Percentiles rank a stretch among this genome's conserved stretches.
These are phyloP conservation scores for Tephrocybe sp. DNA, from an alignment of 768 basidiomycete genomes.

Conservation along the genomic window DNA sequence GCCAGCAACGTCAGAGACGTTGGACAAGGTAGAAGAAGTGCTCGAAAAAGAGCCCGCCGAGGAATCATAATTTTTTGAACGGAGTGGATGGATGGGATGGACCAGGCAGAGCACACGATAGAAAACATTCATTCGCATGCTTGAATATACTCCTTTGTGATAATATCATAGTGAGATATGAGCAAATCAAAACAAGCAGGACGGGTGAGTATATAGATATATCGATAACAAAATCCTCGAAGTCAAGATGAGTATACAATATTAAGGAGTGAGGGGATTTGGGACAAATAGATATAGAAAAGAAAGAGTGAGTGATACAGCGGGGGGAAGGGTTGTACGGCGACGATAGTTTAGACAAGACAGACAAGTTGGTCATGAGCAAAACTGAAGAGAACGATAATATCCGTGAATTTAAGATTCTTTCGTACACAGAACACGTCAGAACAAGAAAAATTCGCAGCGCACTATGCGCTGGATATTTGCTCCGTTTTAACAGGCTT, in stretches of 20 bases:
- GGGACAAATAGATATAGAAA: slow-evolving; percentile 20
- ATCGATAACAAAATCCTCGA: slow-evolving; percentile 35
- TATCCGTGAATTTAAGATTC: slow-evolving; percentile 17
- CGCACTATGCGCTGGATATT: slow-evolving; percentile 32
- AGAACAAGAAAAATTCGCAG: slow-evolving; percentile 18
- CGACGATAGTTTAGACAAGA: slow-evolving; percentile 15
- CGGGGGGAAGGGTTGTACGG: not conserved
- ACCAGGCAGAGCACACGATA: slow-evolving; percentile 3
- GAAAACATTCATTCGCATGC: slow-evolving; percentile 11
- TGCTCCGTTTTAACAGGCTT: slow-evolving; percentile 71
- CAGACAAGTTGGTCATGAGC: slow-evolving; percentile 12
- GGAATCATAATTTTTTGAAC: slow-evolving; percentile 13
- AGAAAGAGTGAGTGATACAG: slow-evolving; percentile 29
- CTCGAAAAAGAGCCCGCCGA: slow-evolving; percentile 26
- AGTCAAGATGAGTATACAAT: slow-evolving; percentile 32
- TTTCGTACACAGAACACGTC: slow-evolving; percentile 11
- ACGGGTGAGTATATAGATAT: slow-evolving; percentile 30
- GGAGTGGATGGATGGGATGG: slow-evolving; percentile 9
- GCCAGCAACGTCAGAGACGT: slow-evolving; percentile 37
- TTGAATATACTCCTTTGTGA: slow-evolving; percentile 14
- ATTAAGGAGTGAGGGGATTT: slow-evolving; percentile 35
- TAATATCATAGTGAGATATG: slow-evolving; percentile 9
- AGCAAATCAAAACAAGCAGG: slow-evolving; percentile 16
- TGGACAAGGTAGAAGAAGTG: slow-evolving; percentile 40
- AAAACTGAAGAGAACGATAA: slow-evolving; percentile 12